Evolutionary conservation across 225 moss, liverwort and hornwort species (phyloP), one percentile per base, ranked within the genome.

Genomic region (Marchantia paleacea): DNA sequence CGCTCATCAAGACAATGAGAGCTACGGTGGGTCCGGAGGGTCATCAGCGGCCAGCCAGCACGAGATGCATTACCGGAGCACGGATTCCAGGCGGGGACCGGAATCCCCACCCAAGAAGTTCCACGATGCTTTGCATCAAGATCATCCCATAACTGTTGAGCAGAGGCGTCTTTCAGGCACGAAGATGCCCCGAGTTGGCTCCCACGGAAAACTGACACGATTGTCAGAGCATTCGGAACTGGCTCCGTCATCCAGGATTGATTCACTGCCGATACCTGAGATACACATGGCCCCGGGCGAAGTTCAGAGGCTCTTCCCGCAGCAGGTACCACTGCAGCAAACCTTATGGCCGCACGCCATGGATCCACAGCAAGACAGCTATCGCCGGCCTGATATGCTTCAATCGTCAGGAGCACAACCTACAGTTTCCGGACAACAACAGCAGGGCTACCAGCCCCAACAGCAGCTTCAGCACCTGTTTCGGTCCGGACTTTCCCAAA

Each of bases 61-160:
- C 62, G 97, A 97, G 68, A 80, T 87, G 58, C 80, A 82, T 20
- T 90, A 85, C 64, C 89, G 73, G 20, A 91, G 58, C 26, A 79
- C 90, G 71, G 97, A 93, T 68, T 73, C 90, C 49, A 87, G 85
- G 78, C 91, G 93, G 72, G 90, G 83, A 62, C 81, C 85, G 19
- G 95, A 97, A 69, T 93, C 97, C 66, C 93, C 97, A 4, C 86
- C 84, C 58, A 93, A 91, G 85, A 82, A 92, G 81, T 91, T 90
- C 51, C 87, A 84, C 9, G 94, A 96, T 75, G 67, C 70, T 25
- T 85, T 75, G 69, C 91, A 90, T 80, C 90, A 83, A 54, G 96
- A 96, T 70, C 86, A 86, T 85, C 68, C 85, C 73, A 52, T 84
- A 62, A 84, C 87, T 4, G 88, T 88, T 52, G 96, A 96, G 39